These are phyloP conservation scores for Penicillium sclerotigenum DNA, from an alignment of 2,329 filamentous ascomycete species.

Conservation along the genomic window DNA sequence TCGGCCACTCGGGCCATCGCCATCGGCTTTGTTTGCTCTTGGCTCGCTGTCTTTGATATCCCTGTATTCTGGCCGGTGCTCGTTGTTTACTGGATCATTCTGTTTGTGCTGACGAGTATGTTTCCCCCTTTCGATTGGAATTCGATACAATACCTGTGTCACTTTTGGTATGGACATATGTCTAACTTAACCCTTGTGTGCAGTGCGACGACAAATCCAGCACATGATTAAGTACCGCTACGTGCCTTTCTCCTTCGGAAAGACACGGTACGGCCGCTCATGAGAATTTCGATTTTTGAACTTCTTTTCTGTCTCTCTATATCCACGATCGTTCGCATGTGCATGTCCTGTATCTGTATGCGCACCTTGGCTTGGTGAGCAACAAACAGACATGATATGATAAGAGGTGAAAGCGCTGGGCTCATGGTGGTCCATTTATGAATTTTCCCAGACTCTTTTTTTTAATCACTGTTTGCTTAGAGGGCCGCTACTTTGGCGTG, in stretches of 20 bases:
- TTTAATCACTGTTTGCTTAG: slow-evolving; percentile 19
- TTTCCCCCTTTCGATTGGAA: slow-evolving; percentile 24
- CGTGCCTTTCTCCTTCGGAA: slow-evolving; percentile 88
- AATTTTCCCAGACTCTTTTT: slow-evolving; percentile 13
- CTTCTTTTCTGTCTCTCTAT: slow-evolving; percentile 9
- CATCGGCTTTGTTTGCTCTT: slow-evolving; percentile 83
- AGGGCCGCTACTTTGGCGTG: slow-evolving; percentile 9
- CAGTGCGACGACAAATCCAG: slow-evolving; percentile 98
- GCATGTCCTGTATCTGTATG: slow-evolving; percentile 15
- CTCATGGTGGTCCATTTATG: slow-evolving; percentile 16
- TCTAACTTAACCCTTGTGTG: slow-evolving; percentile 11
- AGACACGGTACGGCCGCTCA: slow-evolving; percentile 66
- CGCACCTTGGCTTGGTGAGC: slow-evolving; percentile 5
- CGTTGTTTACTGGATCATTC: slow-evolving; percentile 97
- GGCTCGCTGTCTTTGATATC: slow-evolving; percentile 92
- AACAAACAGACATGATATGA: slow-evolving; percentile 19
- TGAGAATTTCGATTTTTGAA: slow-evolving; percentile 15
- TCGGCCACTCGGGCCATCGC: slow-evolving; percentile 81
- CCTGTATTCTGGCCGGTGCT: slow-evolving; percentile 99
- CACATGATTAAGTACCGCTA: slow-evolving; percentile 99
- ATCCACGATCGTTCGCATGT: slow-evolving; percentile 7
- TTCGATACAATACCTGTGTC: not conserved
- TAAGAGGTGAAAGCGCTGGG: slow-evolving; percentile 7
- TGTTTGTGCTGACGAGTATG: slow-evolving; percentile 93
- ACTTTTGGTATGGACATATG: not conserved